phyloP scores from a whole-genome alignment of 2,329 filamentous ascomycete genomes.

The Orbilia quercus region DNA sequence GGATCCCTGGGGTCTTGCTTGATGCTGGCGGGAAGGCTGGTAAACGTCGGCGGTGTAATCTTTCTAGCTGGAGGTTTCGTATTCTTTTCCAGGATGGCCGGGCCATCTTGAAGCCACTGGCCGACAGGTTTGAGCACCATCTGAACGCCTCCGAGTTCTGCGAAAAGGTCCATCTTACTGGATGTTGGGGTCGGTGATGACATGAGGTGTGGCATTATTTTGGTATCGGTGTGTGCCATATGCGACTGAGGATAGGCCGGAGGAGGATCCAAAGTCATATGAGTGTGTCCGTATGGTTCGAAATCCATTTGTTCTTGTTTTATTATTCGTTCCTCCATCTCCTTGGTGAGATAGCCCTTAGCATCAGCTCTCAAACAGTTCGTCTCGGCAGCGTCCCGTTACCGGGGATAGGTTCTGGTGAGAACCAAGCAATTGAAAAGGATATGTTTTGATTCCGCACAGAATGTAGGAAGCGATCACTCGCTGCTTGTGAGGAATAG shows the following conservation, averaged over 20 bases:
- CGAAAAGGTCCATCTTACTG: constrained; percentile 23
- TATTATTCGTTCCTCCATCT: constrained; percentile 27
- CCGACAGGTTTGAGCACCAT: constrained; percentile 36
- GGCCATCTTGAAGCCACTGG: constrained; percentile 29
- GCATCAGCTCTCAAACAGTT: too few species aligned
- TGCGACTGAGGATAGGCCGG: constrained; percentile 14
- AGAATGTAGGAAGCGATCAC: neutral
- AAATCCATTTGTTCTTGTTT: constrained; percentile 27
- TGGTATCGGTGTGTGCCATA: neutral
- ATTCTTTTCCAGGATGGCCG: constrained; percentile 30
- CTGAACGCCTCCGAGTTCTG: constrained; percentile 17
- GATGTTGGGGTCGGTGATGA: constrained; percentile 6
- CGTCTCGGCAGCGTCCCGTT: constrained; percentile 3
- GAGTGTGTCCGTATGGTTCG: neutral
- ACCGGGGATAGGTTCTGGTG: constrained; percentile 1
- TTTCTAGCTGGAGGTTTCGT: constrained; percentile 43
- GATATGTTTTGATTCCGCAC: neutral
- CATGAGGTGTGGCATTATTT: neutral
- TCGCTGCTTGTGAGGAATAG: neutral
- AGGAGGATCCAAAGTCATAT: constrained; percentile 6
- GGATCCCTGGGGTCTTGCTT: constrained; percentile 39
- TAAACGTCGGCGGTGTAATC: constrained; percentile 35
- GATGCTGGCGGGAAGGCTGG: constrained; percentile 28
- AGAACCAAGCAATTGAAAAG: neutral
- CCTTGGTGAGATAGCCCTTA: too few species aligned